Evolutionary conservation across 2,329 filamentous ascomycete genomes (phyloP).

Genomic region (Hortaea werneckii): DNA sequence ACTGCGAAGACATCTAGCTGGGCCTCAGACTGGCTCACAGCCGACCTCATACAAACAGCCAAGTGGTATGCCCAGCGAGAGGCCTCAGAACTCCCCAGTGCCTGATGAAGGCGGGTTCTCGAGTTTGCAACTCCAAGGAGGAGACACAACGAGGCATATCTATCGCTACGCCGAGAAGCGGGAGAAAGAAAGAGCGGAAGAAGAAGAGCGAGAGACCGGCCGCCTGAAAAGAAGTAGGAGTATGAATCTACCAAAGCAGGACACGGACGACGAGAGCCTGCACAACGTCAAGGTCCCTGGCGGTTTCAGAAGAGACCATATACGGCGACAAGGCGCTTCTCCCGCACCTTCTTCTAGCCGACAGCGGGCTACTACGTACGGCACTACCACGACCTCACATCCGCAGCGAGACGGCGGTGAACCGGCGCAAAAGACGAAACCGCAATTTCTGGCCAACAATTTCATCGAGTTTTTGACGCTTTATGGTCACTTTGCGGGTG

Average conservation of each 20-base stretch:
- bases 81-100: slow-evolving; percentile 8
- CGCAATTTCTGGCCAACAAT: slow-evolving; percentile 71
- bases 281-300: slow-evolving; percentile 86
- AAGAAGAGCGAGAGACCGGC: slow-evolving; percentile 45
- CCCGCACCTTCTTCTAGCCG: slow-evolving; percentile 37
- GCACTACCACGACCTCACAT: slow-evolving; percentile 8
- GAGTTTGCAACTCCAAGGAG: slow-evolving; percentile 82
- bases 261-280: slow-evolving; percentile 66
- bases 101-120: slow-evolving; percentile 67
- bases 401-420: slow-evolving; percentile 6
- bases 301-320: slow-evolving; percentile 82
- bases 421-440: slow-evolving; percentile 30
- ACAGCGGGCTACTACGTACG: slow-evolving; percentile 25
- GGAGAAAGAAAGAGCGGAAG: slow-evolving; percentile 67
- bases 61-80: slow-evolving; percentile 18
- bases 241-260: slow-evolving; percentile 68
- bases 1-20: slow-evolving; percentile 77
- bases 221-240: slow-evolving; percentile 74
- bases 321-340: slow-evolving; percentile 61
- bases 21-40: slow-evolving; percentile 36
- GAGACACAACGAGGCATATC: slow-evolving; percentile 87
- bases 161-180: slow-evolving; percentile 95
- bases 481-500: slow-evolving; percentile 95
- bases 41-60: slow-evolving; percentile 18
- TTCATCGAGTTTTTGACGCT: slow-evolving; percentile 93